These are phyloP conservation scores for Rachicladosporium sp. DNA, from an alignment of 2,329 filamentous ascomycete species.

Conservation along the genomic window DNA sequence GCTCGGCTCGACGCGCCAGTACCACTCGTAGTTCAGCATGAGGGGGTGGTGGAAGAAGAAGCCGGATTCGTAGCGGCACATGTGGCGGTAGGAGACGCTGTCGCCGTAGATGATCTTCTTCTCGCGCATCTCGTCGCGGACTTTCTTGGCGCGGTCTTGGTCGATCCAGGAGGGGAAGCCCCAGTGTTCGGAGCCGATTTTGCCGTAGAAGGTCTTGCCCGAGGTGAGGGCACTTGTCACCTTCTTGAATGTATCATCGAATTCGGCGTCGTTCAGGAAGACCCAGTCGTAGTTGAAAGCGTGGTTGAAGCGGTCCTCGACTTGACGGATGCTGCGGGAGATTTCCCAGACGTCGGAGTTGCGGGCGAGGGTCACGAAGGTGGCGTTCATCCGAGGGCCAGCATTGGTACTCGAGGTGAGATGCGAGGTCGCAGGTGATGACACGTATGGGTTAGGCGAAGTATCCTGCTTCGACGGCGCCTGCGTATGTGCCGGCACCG, in stretches of 20 bases:
- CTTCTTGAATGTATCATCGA: constrained; percentile 87
- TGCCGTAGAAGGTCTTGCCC: constrained; percentile 79
- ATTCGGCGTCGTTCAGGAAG: constrained; percentile 92
- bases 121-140: constrained; percentile 85
- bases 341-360: constrained; percentile 96
- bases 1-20: constrained; percentile 97
- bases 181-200: constrained; percentile 88
- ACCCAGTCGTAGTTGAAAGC: constrained; percentile 99
- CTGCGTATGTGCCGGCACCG: background rate
- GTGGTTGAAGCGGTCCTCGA: constrained; percentile 96
- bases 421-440: constrained; percentile 20
- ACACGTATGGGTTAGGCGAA: constrained; percentile 20
- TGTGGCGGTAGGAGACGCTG: constrained; percentile 92
- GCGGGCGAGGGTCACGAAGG: constrained; percentile 88
- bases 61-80: constrained; percentile 97
- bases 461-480: constrained; percentile 9
- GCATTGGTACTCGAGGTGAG: constrained; percentile 36
- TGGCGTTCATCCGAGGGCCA: constrained; percentile 82
- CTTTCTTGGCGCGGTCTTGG: constrained; percentile 79
- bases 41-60: constrained; percentile 96
- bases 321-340: constrained; percentile 83
- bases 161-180: constrained; percentile 95
- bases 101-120: constrained; percentile 98
- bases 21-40: constrained; percentile 96
- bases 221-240: constrained; percentile 79